Evolutionary conservation across 2,329 filamentous ascomycete genomes (phyloP), one percentile per base, ranked within the genome.

Genomic region (Fusarium verticillioides): DNA sequence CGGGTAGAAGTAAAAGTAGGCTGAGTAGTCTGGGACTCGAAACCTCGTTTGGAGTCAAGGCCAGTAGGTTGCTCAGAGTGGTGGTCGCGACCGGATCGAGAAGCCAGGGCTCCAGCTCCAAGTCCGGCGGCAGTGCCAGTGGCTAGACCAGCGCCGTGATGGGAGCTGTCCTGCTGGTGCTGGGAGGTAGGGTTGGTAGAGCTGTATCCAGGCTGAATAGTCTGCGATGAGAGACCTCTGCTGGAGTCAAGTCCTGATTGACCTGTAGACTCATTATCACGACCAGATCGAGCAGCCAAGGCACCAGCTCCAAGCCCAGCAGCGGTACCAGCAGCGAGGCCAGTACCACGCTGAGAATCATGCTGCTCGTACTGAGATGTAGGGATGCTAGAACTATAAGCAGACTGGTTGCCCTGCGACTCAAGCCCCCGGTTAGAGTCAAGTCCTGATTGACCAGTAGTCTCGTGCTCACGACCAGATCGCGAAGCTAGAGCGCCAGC

Each of bases 91-190:
- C 63, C 49, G 5, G 56, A 18, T 7, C 32, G 49, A 2, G 63
- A 63, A 5, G 49, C 63, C n/a, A 69, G 11, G 0, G 42, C 30
- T 5, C 56, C 66, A 10, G 57, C 57, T 0, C 63, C 56, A 3
- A 69, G 37, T 13, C 56, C 66, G 1, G 66, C 43, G 7, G 49
- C 66, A 23, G 66, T 16, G 4, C 66, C 66, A 7, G 64, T 13
- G 1, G 49, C 66, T 4, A 69, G 23, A 2, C 64, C 64, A 6
- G 39, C 8, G 0, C 57, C 42, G 7, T 19, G 23, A 1, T 53
- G 23, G 4, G 32, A 19, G 9, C 7, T 2, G 7, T 70, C 44
- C 7, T 57, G 59, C 1, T 28, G 60, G 15, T 49, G 19, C 42
- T 60, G 60, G 1, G 30, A 37, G 7, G 26, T 34, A 6, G 36